A percentile compares a stretch with the other conserved stretches of the same genome.
These are phyloP conservation scores for Fraxinus quadrangulata DNA, from an alignment of 257 asterid genomes.

Conservation along the genomic window DNA sequence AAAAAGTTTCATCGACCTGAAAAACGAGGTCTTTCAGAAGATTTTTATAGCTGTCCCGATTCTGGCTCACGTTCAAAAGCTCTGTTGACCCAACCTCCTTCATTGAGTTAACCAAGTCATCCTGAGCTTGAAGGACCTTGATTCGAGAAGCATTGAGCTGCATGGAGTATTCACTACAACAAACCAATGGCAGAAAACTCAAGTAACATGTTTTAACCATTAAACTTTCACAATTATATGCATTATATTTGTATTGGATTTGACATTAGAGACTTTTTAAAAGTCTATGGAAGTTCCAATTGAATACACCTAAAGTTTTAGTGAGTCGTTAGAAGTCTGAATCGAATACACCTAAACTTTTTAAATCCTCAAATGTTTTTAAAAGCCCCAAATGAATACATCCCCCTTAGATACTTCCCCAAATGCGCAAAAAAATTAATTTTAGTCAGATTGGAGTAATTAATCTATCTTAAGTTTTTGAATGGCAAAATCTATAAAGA, in stretches of 20 bases:
- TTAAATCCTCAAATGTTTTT: too few species aligned
- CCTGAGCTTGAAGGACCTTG: constrained; percentile 90
- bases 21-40: constrained; percentile 74
- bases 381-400: too few species aligned
- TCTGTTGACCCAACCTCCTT: constrained; percentile 66
- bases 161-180: constrained; percentile 75
- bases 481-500: neutral
- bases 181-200: constrained; percentile 6
- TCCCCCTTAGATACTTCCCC: neutral
- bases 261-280: neutral
- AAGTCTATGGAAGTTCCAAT: too few species aligned
- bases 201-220: neutral
- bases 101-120: constrained; percentile 80
- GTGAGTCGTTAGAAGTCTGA: too few species aligned
- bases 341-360: too few species aligned
- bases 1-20: constrained; percentile 51
- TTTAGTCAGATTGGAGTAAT: neutral
- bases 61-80: constrained; percentile 51
- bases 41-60: constrained; percentile 49
- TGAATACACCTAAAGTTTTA: too few species aligned
- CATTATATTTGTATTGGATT: neutral
- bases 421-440: neutral
- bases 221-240: neutral
- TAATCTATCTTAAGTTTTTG: neutral
- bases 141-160: constrained; percentile 79